phyloP scores from a whole-genome alignment of 176 grass and related monocot species.

The Phoenix dactylifera region DNA sequence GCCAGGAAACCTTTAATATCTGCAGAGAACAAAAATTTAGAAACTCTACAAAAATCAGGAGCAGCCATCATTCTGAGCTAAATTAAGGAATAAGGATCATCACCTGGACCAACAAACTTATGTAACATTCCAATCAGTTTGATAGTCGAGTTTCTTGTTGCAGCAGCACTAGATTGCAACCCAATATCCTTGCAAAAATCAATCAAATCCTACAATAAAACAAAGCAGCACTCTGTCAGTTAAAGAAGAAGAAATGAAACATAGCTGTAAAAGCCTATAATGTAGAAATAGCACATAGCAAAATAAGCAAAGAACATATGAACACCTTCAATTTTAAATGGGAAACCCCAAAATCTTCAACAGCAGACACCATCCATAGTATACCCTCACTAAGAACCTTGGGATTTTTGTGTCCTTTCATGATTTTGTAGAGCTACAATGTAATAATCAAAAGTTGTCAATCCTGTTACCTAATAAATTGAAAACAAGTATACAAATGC shows the following conservation, averaged over 20 bases:
- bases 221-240: no score
- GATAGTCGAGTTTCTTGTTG: conserved; percentile 84
- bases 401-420: conserved; percentile 99
- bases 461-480: not conserved
- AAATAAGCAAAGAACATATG: not conserved
- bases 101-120: conserved; percentile 97
- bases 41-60: not conserved
- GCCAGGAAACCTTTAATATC: conserved; percentile 92
- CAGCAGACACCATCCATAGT: conserved; percentile 95
- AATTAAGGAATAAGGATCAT: conserved; percentile 8
- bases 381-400: conserved; percentile 95
- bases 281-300: no score
- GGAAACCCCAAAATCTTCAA: conserved; percentile 86
- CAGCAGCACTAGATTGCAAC: conserved; percentile 75
- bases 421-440: conserved; percentile 93
- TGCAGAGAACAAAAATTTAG: conserved; percentile 30
- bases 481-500: conserved; percentile 3
- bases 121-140: conserved; percentile 90
- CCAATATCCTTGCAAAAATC: conserved; percentile 98
- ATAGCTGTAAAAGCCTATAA: not conserved
- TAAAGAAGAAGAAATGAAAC: conserved; percentile 14
- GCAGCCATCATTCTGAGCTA: not conserved
- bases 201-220: conserved; percentile 71
- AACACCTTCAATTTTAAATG: conserved; percentile 91
- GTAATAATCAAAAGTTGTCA: conserved; percentile 20